phyloP scores from a whole-genome alignment of 306 rosid species.

The Quercus suber region DNA sequence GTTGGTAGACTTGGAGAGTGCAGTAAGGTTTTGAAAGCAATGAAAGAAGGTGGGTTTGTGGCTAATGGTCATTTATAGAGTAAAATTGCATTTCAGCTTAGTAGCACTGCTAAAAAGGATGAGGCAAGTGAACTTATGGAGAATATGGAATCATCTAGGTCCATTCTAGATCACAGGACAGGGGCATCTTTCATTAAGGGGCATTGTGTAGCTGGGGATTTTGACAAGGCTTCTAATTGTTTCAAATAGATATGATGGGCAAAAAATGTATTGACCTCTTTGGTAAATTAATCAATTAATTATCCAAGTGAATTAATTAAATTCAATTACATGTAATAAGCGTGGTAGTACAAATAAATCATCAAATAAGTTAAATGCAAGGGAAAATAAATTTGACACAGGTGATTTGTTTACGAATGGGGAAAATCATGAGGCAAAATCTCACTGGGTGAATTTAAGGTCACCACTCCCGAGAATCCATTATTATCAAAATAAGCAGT shows the following conservation, averaged over 20 bases:
- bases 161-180: constrained; percentile 39
- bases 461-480: no score
- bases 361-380: no score
- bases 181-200: constrained; percentile 60
- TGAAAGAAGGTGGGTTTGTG: constrained; percentile 59
- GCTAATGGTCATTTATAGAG: constrained; percentile 34
- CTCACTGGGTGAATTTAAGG: no score
- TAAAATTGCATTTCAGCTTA: constrained; percentile 48
- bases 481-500: no score
- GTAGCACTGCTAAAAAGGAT: constrained; percentile 49
- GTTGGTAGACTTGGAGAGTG: constrained; percentile 53
- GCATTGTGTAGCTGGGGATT: constrained; percentile 55
- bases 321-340: no score
- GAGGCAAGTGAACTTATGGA: constrained; percentile 47
- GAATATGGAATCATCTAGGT: constrained; percentile 43
- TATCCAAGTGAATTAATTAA: no score
- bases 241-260: constrained; percentile 38
- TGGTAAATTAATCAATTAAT: no score
- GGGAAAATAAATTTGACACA: no score
- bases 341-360: no score
- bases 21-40: constrained; percentile 59
- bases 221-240: constrained; percentile 49
- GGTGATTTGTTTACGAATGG: no score
- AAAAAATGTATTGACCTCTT: no score
- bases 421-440: no score